Base-by-base conservation (phyloP, 2,329 filamentous ascomycete species). In the Arthrobotrys megalospora region DNA sequence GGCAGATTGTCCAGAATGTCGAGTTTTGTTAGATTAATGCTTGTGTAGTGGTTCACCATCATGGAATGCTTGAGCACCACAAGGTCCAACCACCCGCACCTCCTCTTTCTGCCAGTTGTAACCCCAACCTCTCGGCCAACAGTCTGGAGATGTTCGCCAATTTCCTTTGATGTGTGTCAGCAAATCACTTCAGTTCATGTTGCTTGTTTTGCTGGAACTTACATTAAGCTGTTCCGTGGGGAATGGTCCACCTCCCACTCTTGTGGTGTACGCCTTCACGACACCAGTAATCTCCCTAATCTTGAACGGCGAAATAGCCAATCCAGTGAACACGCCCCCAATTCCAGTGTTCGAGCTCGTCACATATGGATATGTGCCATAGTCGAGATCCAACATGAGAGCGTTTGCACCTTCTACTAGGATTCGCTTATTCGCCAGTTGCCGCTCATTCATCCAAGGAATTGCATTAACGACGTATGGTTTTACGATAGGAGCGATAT, bases 1-100 rank as follows among this genome's bases (percentile, higher is more conserved):
- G 89, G 87, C 83, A 97, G 93, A 36, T 89, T 89, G 83, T 94
- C 92, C 14, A 94, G 87, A 43, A 93, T 87, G 81, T 93, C 91
- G 21, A 92, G 87, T 84, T 89, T 90, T 12, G 88, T 90, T 47
- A 90, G 82, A 81, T 90, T 90, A 65, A 90, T 83, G 52, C 86
- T 84, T 0, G 89, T 90, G 85, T 92, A 92, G 85, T 91, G 87
- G 85, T 92, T 92, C 83, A 91, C 86, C 55, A 87, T 85, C 77
- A 86, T 84, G 8, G 86, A 90, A 85, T 91, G 92, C 83, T 91
- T 90, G 80, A 92, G 84, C 6, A 92, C 88, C 38, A 92, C 90
- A 4, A 93, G 86, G 81, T 93, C 91, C 50, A 91, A 85, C 81
- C 81, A 82, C 16, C 81, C 81, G 50, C 81, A 82, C 48, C 81